A percentile compares a stretch with the other conserved stretches of the same genome.
These are phyloP conservation scores for Pulveroboletus sp. DNA, from an alignment of 768 basidiomycete species.

Conservation along the genomic window DNA sequence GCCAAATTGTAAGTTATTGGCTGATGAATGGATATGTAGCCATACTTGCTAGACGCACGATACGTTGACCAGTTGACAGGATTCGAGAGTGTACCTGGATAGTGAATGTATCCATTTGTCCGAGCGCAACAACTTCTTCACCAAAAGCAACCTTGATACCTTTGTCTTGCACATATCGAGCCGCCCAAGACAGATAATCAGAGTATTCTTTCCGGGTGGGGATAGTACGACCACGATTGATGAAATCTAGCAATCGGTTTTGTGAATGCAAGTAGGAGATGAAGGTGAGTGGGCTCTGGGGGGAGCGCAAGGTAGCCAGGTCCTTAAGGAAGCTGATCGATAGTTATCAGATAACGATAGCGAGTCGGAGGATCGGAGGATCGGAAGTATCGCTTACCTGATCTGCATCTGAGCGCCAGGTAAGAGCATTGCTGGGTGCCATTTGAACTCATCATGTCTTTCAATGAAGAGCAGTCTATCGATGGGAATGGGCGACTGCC, in stretches of 20 bases:
- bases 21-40: conserved; percentile 1
- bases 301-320: conserved; percentile 48
- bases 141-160: conserved; percentile 43
- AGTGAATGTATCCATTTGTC: conserved; percentile 29
- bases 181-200: conserved; percentile 52
- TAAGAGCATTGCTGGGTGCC: conserved; percentile 55
- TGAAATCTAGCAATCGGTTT: conserved; percentile 46
- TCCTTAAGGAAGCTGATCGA: conserved; percentile 46
- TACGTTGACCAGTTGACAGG: conserved; percentile 32
- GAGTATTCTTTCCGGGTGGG: conserved; percentile 51
- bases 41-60: conserved; percentile 38
- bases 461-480: conserved; percentile 44
- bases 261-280: conserved; percentile 48
- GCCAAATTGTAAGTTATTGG: not conserved
- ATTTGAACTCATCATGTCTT: conserved; percentile 42
- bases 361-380: not conserved
- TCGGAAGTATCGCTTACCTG: conserved; percentile 28
- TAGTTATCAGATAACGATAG: conserved; percentile 3
- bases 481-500: conserved; percentile 17
- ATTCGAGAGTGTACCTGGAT: conserved; percentile 37
- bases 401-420: conserved; percentile 52
- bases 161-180: conserved; percentile 38
- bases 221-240: conserved; percentile 47
- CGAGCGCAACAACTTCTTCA: conserved; percentile 42
- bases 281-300: conserved; percentile 49